Evolutionary conservation across 1,139 yeast species (phyloP).

Genomic region (Barnettozyma hawaiiensis): DNA sequence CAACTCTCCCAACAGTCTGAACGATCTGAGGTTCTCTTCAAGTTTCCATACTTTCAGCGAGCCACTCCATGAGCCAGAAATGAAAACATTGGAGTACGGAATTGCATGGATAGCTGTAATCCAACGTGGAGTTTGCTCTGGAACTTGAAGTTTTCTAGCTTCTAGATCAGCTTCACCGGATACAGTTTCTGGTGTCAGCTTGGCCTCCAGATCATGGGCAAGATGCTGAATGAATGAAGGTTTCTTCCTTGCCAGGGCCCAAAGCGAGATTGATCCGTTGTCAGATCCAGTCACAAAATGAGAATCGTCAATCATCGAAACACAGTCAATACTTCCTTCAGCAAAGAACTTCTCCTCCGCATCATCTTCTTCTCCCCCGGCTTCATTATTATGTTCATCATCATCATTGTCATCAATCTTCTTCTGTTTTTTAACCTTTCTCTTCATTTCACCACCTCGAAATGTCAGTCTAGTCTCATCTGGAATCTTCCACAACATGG

Average conservation of each 20-base stretch:
- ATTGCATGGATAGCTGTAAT: conserved; percentile 77
- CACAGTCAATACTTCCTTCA: conserved; percentile 91
- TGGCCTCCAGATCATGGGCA: conserved; percentile 74
- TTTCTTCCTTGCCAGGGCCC: conserved; percentile 90
- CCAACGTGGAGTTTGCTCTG: conserved; percentile 74
- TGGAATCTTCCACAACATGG: conserved; percentile 92
- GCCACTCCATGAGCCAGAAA: conserved; percentile 89
- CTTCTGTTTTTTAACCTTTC: conserved; percentile 36
- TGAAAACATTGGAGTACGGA: conserved; percentile 84
- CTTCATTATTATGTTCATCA: conserved; percentile 18
- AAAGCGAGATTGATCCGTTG: conserved; percentile 79
- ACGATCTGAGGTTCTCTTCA: conserved; percentile 55
- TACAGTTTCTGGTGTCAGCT: conserved; percentile 41
- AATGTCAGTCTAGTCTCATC: conserved; percentile 93
- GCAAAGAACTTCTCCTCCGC: conserved; percentile 41
- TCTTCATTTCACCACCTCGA: conserved; percentile 76
- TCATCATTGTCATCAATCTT: conserved; percentile 24
- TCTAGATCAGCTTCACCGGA: conserved; percentile 59
- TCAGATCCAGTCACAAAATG: conserved; percentile 94
- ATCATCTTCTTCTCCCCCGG: conserved; percentile 31
- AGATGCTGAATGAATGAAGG: conserved; percentile 63
- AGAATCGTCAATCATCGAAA: conserved; percentile 85
- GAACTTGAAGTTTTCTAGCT: conserved; percentile 46
- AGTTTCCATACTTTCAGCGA: conserved; percentile 70
- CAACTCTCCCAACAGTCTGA: conserved; percentile 49